Percentiles rank a stretch among this genome's conserved stretches.
phyloP scores from a whole-genome alignment of 2,329 filamentous ascomycete species.

The Scopulariopsis brevicaulis region DNA sequence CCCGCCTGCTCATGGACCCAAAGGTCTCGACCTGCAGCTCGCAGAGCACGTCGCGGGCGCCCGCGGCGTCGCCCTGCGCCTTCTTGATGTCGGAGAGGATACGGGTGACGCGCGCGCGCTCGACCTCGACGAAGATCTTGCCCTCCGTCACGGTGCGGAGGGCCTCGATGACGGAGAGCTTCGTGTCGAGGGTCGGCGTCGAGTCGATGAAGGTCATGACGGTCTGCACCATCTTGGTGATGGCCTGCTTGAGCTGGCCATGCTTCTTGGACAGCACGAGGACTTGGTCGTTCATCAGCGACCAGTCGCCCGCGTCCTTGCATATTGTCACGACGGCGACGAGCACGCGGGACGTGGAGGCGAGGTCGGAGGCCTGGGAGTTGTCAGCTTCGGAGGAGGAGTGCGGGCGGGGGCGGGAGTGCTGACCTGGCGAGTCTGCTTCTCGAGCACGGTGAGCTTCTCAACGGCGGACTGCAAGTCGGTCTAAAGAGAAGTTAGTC shows the following conservation, averaged over 20 bases:
- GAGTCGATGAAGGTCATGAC: constrained; percentile 87
- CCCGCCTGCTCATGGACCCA: constrained; percentile 90
- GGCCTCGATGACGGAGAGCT: constrained; percentile 89
- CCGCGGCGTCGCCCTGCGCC: constrained; percentile 79
- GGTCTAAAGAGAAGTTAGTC: constrained; percentile 29
- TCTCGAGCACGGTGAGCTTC: constrained; percentile 85
- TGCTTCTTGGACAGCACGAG: constrained; percentile 97
- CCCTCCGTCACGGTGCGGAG: constrained; percentile 93
- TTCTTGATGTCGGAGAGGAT: constrained; percentile 98
- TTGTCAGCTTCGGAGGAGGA: constrained; percentile 8
- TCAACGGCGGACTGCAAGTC: constrained; percentile 84
- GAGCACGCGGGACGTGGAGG: constrained; percentile 83
- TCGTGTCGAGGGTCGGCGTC: constrained; percentile 74
- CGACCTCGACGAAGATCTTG: constrained; percentile 99
- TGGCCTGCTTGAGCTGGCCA: constrained; percentile 97
- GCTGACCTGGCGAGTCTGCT: constrained; percentile 87
- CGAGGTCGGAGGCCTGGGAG: constrained; percentile 80
- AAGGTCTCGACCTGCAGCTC: constrained; percentile 98
- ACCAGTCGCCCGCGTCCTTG: constrained; percentile 89
- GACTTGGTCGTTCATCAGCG: constrained; percentile 90
- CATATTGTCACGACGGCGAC: constrained; percentile 86
- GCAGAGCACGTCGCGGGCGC: constrained; percentile 85
- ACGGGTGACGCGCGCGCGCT: constrained; percentile 87
- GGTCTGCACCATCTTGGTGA: constrained; percentile 96
- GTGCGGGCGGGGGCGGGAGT: constrained; percentile 9